Evolutionary conservation across 2,329 filamentous ascomycete species (phyloP), one percentile per base, ranked within the genome.

Genomic region (Phialocephala subalpina): DNA sequence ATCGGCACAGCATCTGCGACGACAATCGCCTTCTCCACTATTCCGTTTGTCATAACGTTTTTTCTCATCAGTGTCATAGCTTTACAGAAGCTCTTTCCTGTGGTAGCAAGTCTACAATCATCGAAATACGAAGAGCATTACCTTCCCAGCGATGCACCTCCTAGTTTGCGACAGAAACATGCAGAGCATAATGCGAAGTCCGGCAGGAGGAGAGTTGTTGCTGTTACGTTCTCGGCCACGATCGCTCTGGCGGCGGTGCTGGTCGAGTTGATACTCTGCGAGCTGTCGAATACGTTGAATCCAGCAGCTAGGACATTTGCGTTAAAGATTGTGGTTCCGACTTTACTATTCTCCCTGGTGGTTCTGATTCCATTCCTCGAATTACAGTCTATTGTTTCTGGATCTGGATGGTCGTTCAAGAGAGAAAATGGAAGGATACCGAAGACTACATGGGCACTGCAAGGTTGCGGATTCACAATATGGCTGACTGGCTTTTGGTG

Each of bases 401-500:
- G 81, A 2, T 78, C 80, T 0, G 90, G 91, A 18, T 89, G 88
- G 82, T 86, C 85, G 58, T 89, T 92, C 60, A 82, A 85, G 69
- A 83, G 86, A 63, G 80, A 84, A 16, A 87, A 82, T 73, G 87
- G 88, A 8, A 81, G 81, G 56, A 67, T 86, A n/a, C 85, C 87
- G 27, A 83, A 84, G 65, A 77, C 87, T 12, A 85, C 90, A 7
- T 92, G 90, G 90, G 72, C 83, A 0, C 70, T 94, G 66, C 89
- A 93, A 73, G 68, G 83, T 22, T 72, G 82, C 5, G 84, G 90
- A 4, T 91, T 96, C 71, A 80, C 78, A 1, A 80, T 81, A 53
- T 97, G 93, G 92, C 79, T 97, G 47, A 83, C 87, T 57, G 81
- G 82, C 0, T 97, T 97, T 76, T 97, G 93, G 92, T 91, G 87